Conservation (phyloP, 352 stramenopile species). For the Phytophthora rubi region DNA sequence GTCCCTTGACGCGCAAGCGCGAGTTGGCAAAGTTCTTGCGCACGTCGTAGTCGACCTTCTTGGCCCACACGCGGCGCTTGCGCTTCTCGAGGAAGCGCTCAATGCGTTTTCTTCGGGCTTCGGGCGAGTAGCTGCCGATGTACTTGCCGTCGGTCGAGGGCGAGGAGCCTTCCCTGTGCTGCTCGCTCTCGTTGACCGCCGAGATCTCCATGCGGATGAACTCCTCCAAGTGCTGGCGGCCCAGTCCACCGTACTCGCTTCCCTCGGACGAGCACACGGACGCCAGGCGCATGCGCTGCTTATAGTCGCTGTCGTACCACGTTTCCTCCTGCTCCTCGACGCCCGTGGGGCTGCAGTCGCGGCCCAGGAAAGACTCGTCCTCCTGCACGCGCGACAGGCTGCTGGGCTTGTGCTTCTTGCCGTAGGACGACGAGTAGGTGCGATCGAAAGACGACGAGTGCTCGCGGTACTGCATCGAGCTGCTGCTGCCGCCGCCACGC, state of each 20-base stretch:
- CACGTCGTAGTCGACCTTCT: slow-evolving; percentile 99
- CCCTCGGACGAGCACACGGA: slow-evolving; percentile 83
- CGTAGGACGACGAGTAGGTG: slow-evolving; percentile 40
- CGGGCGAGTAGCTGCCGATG: slow-evolving; percentile 91
- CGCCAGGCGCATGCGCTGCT: slow-evolving; percentile 67
- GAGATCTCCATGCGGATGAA: slow-evolving; percentile 88
- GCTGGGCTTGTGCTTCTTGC: slow-evolving; percentile 52
- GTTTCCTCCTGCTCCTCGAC: slow-evolving; percentile 63
- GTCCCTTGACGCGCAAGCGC: slow-evolving; percentile 96
- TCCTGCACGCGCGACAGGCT: slow-evolving; percentile 72
- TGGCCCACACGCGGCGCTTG: slow-evolving; percentile 94
- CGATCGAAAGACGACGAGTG: slow-evolving; percentile 35
- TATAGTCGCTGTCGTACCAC: slow-evolving; percentile 75
- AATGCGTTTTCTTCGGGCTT: slow-evolving; percentile 85
- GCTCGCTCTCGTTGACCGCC: slow-evolving; percentile 63
- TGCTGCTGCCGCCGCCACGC: slow-evolving; percentile 38
- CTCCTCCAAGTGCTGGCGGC: slow-evolving; percentile 75
- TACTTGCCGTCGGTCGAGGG: slow-evolving; percentile 56
- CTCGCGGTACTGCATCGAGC: slow-evolving; percentile 33
- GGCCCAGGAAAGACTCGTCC: slow-evolving; percentile 54
- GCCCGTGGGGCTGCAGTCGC: slow-evolving; percentile 73
- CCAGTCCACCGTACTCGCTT: slow-evolving; percentile 75
- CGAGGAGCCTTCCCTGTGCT: slow-evolving; percentile 35
- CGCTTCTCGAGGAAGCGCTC: slow-evolving; percentile 93
- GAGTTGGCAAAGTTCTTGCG: slow-evolving; percentile 99